phyloP scores from a whole-genome alignment of 2,329 filamentous ascomycete genomes.

The Arthrobotrys iridis region DNA sequence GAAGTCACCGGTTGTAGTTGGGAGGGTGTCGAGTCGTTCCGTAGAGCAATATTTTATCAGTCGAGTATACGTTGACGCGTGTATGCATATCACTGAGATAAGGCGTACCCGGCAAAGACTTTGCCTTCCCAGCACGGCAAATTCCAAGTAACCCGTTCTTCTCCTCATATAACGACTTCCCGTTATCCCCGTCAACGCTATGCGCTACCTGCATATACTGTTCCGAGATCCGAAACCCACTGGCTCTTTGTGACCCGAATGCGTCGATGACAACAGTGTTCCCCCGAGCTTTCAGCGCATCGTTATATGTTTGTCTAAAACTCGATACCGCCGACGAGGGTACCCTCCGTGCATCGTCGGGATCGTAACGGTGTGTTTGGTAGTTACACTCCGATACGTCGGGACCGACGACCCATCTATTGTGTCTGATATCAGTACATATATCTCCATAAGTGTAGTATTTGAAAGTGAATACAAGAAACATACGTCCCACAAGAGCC shows the following conservation, averaged over 20 bases:
- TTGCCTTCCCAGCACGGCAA: background rate
- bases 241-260: background rate
- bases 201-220: constrained; percentile 15
- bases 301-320: constrained; percentile 21
- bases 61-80: background rate
- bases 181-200: constrained; percentile 1
- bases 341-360: background rate
- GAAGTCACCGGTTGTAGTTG: constrained; percentile 13
- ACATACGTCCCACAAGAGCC: constrained; percentile 31
- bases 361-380: constrained; percentile 31
- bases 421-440: background rate
- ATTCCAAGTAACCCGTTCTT: constrained; percentile 23
- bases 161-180: background rate
- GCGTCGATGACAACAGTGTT: background rate
- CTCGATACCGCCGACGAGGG: constrained; percentile 16
- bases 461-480: background rate
- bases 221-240: background rate
- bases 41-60: background rate
- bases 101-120: constrained; percentile 8
- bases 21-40: constrained; percentile 3
- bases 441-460: background rate
- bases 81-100: background rate
- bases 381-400: background rate
- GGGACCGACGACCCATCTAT: constrained; percentile 25
- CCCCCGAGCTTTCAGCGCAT: background rate